Evolutionary conservation across 2,329 filamentous ascomycete genomes (phyloP), one percentile per base, ranked within the genome.

Genomic region (Orbilia quercus): DNA sequence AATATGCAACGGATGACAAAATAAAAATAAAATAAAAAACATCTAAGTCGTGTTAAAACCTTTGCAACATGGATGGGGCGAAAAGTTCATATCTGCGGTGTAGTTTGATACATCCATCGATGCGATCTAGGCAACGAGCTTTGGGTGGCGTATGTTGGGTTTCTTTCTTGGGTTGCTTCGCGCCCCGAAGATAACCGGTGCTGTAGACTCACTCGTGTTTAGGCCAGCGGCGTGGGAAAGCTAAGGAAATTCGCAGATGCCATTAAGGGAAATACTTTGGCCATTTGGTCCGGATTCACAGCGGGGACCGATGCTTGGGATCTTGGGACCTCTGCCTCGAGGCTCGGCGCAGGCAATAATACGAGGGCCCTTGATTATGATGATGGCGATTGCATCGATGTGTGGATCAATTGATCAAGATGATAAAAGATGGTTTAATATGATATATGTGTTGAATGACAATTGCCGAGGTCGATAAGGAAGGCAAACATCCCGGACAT

Each of bases 181-280:
- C 57, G 53, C 60, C 60, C 67, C 67, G 67, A 54, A 72, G 59
- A 72, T 65, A 72, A 45, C 67, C 67, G 67, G 59, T 58, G 47
- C 45, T 36, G 55, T 40, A 51, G 53, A 51, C 53, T 63, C 36
- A 18, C 31, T 45, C 28, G 22, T 47, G 31, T 55, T 51, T 51
- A 50, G 48, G 63, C 76, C 40, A 76, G 76, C 57, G 76, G 84
- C 76, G 84, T 84, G 47, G 84, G 85, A 84, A n/a, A 9, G 40
- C 47, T 69, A 70, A 51, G 38, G 9, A 54, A 40, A 51, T 53
- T 54, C 50, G n/a, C 25, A 72, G 59, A 72, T 72, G 53, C 67
- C 59, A 53, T 53, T 72, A 44, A 53, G 51, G 31, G 28, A 53
- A 28, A 64, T 34, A n/a, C n/a, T n/a, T 28, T 11, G 14, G 54